Evolutionary conservation across 805 yeast genomes (phyloP).

Genomic region (Lipomyces mesembrius): DNA sequence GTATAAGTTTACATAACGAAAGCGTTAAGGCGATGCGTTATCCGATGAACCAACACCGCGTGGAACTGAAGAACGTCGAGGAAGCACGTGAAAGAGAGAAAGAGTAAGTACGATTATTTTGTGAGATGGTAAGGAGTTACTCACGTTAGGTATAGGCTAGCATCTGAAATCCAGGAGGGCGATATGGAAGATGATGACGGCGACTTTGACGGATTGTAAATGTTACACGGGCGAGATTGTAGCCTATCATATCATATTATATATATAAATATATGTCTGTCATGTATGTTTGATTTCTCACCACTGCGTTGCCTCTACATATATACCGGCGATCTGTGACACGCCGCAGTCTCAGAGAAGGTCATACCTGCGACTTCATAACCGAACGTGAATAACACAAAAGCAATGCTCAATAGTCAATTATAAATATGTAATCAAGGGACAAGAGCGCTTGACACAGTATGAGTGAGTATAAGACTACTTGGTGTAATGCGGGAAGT

Average conservation of each 20-base stretch:
- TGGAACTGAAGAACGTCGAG: slow-evolving; percentile 56
- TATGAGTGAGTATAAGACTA: not conserved
- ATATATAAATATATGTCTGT: no score
- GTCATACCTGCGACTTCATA: no score
- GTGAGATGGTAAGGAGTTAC: not conserved
- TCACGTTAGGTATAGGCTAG: slow-evolving; percentile 41
- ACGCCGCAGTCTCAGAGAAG: no score
- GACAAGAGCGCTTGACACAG: no score
- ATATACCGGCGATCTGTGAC: no score
- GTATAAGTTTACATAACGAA: slow-evolving; percentile 87
- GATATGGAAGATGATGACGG: slow-evolving; percentile 52
- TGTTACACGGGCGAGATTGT: not conserved
- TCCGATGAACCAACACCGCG: slow-evolving; percentile 61
- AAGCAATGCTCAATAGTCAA: no score
- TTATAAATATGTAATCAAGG: no score
- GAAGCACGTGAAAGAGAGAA: slow-evolving; percentile 63
- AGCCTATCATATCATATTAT: no score
- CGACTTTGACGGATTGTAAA: slow-evolving; percentile 35
- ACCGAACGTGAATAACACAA: no score
- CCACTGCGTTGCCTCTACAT: no score
- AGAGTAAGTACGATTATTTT: slow-evolving; percentile 40
- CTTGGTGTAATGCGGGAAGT: no score
- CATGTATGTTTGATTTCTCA: no score
- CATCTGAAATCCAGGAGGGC: slow-evolving; percentile 52
- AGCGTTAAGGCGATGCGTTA: slow-evolving; percentile 94